Percentiles rank a stretch among this genome's conserved stretches.
phyloP scores from a whole-genome alignment of 495 filamentous ascomycete genomes.

The Penicillium desertorum region DNA sequence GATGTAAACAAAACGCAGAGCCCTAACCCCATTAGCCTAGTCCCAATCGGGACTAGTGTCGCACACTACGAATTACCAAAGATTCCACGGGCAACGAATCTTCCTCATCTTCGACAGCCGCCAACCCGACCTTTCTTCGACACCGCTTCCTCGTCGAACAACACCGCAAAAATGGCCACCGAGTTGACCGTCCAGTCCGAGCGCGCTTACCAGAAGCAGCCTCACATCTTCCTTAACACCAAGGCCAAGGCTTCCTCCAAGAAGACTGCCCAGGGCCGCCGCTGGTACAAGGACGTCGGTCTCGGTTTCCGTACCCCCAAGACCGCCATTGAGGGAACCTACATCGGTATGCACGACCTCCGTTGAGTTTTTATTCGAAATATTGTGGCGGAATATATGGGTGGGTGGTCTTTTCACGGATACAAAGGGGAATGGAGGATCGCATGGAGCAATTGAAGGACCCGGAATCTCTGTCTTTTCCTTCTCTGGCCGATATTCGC shows the following conservation, averaged over 20 bases:
- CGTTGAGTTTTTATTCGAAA: slow-evolving; percentile 25
- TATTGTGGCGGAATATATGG: slow-evolving; percentile 21
- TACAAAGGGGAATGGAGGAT: slow-evolving; percentile 22
- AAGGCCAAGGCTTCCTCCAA: slow-evolving; percentile 86
- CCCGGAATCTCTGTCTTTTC: background rate
- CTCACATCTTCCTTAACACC: slow-evolving; percentile 96
- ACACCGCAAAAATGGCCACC: slow-evolving; percentile 88
- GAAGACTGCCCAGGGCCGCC: slow-evolving; percentile 80
- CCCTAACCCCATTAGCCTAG: slow-evolving; percentile 43
- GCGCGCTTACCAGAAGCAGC: slow-evolving; percentile 99
- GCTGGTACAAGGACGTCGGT: slow-evolving; percentile 99
- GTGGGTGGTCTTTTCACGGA: slow-evolving; percentile 25
- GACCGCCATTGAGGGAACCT: slow-evolving; percentile 94
- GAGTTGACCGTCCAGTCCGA: slow-evolving; percentile 97
- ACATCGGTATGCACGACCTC: slow-evolving; percentile 82
- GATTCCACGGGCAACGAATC: slow-evolving; percentile 43
- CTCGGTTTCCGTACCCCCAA: slow-evolving; percentile 97
- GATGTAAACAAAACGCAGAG: slow-evolving; percentile 49
- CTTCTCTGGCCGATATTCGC: background rate
- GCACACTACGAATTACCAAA: slow-evolving; percentile 40
- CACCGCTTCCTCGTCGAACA: slow-evolving; percentile 45
- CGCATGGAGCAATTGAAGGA: slow-evolving; percentile 9
- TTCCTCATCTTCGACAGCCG: slow-evolving; percentile 46
- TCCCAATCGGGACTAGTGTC: slow-evolving; percentile 38
- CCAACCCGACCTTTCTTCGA: slow-evolving; percentile 42